Evolutionary conservation across 2,329 filamentous ascomycete species (phyloP).

Genomic region (Gaeumannomyces sp.): DNA sequence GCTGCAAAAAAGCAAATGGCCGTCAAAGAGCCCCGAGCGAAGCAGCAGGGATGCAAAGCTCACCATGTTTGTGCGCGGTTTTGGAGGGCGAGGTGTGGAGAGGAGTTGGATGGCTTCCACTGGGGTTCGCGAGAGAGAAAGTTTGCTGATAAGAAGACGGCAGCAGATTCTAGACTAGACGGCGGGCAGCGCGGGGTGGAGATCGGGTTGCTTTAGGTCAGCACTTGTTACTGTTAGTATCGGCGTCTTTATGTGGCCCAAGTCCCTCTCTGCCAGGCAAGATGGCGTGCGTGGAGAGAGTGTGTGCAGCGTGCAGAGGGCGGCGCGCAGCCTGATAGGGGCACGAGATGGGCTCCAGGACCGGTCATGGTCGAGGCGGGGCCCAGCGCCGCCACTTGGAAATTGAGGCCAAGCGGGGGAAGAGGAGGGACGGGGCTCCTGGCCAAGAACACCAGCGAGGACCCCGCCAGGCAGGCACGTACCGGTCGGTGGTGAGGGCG

Average conservation of each 20-base stretch:
- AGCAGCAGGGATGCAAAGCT: conserved; percentile 4
- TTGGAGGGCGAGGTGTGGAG: conserved; percentile 3
- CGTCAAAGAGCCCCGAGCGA: background rate
- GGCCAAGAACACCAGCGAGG: background rate
- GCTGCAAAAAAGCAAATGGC: background rate
- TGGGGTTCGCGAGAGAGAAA: background rate
- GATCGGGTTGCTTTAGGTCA: conserved; percentile 1
- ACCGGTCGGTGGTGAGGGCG: background rate
- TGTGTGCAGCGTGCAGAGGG: background rate
- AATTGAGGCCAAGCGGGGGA: background rate
- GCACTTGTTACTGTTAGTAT: background rate
- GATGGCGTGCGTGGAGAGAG: background rate
- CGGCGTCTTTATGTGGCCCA: background rate
- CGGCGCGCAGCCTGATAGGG: conserved; percentile 1
- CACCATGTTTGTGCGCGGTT: conserved; percentile 9
- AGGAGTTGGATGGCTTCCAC: background rate
- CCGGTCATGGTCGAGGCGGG: background rate
- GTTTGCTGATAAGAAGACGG: conserved; percentile 1
- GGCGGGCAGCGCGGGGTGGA: background rate
- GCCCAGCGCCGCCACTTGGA: background rate
- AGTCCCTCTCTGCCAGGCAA: background rate
- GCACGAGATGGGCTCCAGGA: background rate
- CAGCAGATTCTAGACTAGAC: conserved; percentile 1
- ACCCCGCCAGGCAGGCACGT: background rate
- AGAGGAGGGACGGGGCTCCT: background rate